These are phyloP conservation scores for Citeromyces siamensis DNA, from an alignment of 1,139 yeast genomes.

Conservation along the genomic window DNA sequence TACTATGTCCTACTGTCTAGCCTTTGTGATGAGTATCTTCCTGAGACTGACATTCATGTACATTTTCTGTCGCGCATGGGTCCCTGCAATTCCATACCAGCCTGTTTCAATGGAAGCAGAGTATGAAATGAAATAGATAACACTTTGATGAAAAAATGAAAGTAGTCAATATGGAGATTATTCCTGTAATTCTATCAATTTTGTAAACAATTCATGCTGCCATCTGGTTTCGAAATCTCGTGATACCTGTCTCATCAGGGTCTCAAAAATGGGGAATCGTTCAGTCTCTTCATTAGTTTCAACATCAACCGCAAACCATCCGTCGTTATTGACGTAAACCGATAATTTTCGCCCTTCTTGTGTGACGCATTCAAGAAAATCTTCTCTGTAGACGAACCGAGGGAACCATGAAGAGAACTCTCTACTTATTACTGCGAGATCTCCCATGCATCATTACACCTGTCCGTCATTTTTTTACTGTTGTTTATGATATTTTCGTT, in stretches of 20 bases:
- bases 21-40: not conserved
- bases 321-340: conserved; percentile 11
- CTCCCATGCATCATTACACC: too few relatives aligned
- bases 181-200: conserved; percentile 5
- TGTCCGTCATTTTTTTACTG: too few relatives aligned
- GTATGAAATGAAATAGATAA: not conserved
- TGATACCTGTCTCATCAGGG: conserved; percentile 12
- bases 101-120: not conserved
- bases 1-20: not conserved
- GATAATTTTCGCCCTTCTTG: conserved; percentile 1
- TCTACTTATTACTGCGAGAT: not conserved
- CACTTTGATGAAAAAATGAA: too few relatives aligned
- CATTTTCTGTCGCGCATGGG: not conserved
- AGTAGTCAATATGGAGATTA: not conserved
- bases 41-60: not conserved
- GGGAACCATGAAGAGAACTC: conserved; percentile 2
- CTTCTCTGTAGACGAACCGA: not conserved
- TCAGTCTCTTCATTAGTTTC: not conserved
- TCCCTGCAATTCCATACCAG: not conserved
- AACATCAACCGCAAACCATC: conserved; percentile 12
- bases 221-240: conserved; percentile 10
- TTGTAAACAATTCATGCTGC: conserved; percentile 9
- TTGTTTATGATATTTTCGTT: too few relatives aligned
- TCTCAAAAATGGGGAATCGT: conserved; percentile 16
- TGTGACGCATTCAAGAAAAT: conserved; percentile 1